Conservation (phyloP, 2,329 filamentous ascomycete species). For the Graphiopsis chlorocephala region DNA sequence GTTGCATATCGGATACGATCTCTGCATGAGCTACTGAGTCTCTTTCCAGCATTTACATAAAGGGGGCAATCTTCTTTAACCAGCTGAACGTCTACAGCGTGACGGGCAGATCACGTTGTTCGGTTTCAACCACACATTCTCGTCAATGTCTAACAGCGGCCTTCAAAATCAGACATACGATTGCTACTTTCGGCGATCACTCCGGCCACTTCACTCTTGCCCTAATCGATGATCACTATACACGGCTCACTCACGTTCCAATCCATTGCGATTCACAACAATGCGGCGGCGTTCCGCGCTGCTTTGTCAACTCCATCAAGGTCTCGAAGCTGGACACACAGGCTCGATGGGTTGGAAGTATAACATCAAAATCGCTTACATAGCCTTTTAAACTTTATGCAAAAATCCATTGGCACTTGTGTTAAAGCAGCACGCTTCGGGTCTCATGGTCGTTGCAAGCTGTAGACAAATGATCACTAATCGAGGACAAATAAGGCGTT, state of each 20-base stretch:
- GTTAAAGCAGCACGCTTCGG: too few species aligned
- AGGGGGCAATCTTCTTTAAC: neutral
- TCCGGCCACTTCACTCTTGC: neutral
- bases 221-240: neutral
- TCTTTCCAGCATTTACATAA: neutral
- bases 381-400: neutral
- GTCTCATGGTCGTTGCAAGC: neutral
- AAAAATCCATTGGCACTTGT: neutral
- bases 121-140: too few species aligned
- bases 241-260: neutral
- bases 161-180: neutral
- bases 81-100: neutral
- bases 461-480: neutral
- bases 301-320: neutral
- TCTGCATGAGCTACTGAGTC: neutral
- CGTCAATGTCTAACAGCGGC: neutral
- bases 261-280: neutral
- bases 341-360: neutral
- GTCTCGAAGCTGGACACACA: neutral
- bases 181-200: neutral
- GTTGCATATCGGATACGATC: neutral
- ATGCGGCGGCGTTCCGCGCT: neutral
- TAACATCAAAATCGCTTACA: neutral
- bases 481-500: neutral
- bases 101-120: neutral